A percentile compares a stretch with the other conserved stretches of the same genome.
Conservation (phyloP, 768 basidiomycete genomes). For the Pisolithus tinctorius region DNA sequence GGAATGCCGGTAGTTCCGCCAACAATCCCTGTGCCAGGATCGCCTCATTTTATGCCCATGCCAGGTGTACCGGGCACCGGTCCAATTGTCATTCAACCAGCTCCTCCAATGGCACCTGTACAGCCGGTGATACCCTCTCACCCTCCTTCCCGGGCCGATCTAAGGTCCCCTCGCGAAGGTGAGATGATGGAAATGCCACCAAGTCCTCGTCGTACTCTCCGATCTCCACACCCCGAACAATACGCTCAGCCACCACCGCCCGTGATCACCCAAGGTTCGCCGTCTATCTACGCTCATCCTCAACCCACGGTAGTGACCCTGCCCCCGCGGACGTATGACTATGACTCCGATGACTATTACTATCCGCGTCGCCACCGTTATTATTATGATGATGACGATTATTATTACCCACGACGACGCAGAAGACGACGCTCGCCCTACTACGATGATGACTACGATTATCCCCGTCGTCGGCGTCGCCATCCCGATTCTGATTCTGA, state of each 20-base stretch:
- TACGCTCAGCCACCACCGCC: not conserved
- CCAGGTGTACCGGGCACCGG: conserved; percentile 4
- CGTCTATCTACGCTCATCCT: conserved; percentile 19
- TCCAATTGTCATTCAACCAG: conserved; percentile 16
- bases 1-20: not conserved
- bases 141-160: conserved; percentile 11
- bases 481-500: conserved; percentile 12
- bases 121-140: conserved; percentile 9
- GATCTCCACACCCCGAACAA: conserved; percentile 9
- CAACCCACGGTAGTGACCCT: conserved; percentile 4
- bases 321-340: conserved; percentile 8
- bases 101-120: not conserved
- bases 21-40: not conserved
- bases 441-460: conserved; percentile 10
- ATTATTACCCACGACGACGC: not conserved
- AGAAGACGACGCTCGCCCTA: not conserved
- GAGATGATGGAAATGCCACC: not conserved
- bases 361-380: conserved; percentile 4
- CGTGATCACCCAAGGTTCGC: conserved; percentile 11
- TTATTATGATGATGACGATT: conserved; percentile 2
- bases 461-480: conserved; percentile 8
- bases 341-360: conserved; percentile 5
- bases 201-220: conserved; percentile 11
- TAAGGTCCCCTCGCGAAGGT: conserved; percentile 5
- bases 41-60: not conserved